Evolutionary conservation across 129 eudicot genomes (phyloP), one percentile per base, ranked within the genome.

Genomic region (Apium graveolens): DNA sequence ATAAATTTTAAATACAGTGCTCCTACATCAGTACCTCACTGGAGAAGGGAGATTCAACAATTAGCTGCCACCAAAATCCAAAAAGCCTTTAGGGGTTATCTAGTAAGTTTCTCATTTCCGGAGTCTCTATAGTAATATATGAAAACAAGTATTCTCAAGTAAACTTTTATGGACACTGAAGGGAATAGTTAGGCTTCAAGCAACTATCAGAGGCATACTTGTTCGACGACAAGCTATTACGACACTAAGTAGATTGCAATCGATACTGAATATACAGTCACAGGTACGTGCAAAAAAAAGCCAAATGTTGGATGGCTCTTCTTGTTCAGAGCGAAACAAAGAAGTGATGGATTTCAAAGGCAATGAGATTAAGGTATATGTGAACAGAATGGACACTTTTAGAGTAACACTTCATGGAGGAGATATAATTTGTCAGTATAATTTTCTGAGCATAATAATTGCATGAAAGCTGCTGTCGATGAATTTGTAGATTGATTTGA

Each of bases 171-270:
- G 91, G 78, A 97, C 98, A 78, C 68, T 93, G 73, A 91, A 86
- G 83, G 98, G 96, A 79, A 78, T 93, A 26, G 98, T 91, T 41
- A 91, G 68, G 80, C 89, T 91, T 76, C 97, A 93, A 85, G 98
- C 98, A 39, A 82, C 88, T 5, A 86, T 93, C 65, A 90, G 97
- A 21, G 98, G 98, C 16, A 78, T 87, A 85, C 86, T 88, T 78
- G 98, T 89, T 27, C 78, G 98, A 34, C 87, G 84, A 44, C 97
- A 93, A 74, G 93, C 93, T 4, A 80, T 88, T 72, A 84, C 86
- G 42, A 91, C 97, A 63, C 87, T 93, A 70, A 88, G 88, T 78
- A 88, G 86, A 65, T 84, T 93, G 87, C 97, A 91, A 27, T 85
- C 98, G 5, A 79, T 93, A 41, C 93, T 87, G 21, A 91, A 86